Base-by-base conservation (phyloP, 768 basidiomycete genomes). In the Mycena olivaceomarginata region DNA sequence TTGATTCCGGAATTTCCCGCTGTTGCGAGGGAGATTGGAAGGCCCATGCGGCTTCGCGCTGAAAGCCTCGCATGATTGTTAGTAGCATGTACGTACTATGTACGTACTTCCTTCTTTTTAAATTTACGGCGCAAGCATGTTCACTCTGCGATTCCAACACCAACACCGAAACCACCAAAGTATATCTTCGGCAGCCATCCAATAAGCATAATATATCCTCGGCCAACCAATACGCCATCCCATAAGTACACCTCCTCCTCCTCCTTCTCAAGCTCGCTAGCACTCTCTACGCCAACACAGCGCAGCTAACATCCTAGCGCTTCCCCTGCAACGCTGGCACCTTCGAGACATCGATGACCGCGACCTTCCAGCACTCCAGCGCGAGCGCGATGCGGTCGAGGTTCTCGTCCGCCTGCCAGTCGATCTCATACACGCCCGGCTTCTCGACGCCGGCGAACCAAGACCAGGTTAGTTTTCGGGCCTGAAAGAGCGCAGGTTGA, bases 391-490 rank as follows among this genome's bases (percentile, higher is more conserved):
- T 88, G 57, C 95, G 89, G 82, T 93, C 92, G 48, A 90, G 82
- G 12, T 89, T 88, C 46, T 86, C 84, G 40, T 85, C 82, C 45
- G 85, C 87, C 83, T 93, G 93, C 95, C 95, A 96, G 81, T 92
- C 93, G 73, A 95, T 92, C 83, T 95, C 95, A 77, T 94, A 96
- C 31, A 96, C 90, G 5, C 93, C 92, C 11, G 91, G 92, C 80
- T 90, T 92, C 45, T 91, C 91, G 39, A 83, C 75, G 11, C 90
- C 91, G 6, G 90, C 90, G 72, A 86, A 90, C 94, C 94, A 95
- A 6, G 92, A 90, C 92, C 93, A 95, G 57, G 85, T 82, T 80
- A 90, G 90, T 77, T 89, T 86, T 62, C 90, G 89, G 31, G 85
- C 80, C 89, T 89, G 65, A 75, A 81, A 41, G 82, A 70, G 57